Base-by-base conservation (phyloP, 83 land plant species). In the Picea mariana region DNA sequence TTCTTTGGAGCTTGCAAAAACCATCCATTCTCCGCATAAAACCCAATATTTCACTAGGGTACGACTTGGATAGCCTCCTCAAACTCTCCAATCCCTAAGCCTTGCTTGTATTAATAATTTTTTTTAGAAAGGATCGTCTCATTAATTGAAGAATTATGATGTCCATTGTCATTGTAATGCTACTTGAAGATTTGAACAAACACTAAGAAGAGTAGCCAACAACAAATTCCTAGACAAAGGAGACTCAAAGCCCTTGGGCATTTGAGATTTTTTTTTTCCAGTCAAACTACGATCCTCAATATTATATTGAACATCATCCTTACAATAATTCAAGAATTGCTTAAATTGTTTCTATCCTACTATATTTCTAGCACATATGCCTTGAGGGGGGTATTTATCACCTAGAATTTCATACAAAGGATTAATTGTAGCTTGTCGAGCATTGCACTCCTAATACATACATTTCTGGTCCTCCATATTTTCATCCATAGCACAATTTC, bases 91-190 rank as follows among this genome's bases (percentile, higher is more conserved):
- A 77, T 62, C 4, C 16, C 31, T 62, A 77, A 52, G 62, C 31
- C 21, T 9, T 55, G 38, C 9, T 26, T 59, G 1, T 0, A 13
- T 34, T 78, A 61, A 3, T 26, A 27, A 77, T 52, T 23, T 3
- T 52, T 34, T 27, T 77, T 62, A 15, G 20, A 31, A 59, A 77
- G 38, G 0, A 40, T 55, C 63, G 78, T 62, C n/a, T 63, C 68
- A 79, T 83, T 83, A 2, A 60, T 64, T 0, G 87, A 82, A 61
- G 86, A 84, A 60, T 86, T 85, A 21, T 63, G 81, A 4, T 61
- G 27, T 20, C 83, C 88, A 82, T 82, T 83, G 60, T 11, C 24
- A 52, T 65, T 42, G 12, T 80, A 65, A 77, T 72, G 16, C 55
- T 58, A 12, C 68, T 60, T 18, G 80, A 77, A 0, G 75, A 78